Base-by-base conservation (phyloP, 345 rosid species). In the Citrus cavaleriei region DNA sequence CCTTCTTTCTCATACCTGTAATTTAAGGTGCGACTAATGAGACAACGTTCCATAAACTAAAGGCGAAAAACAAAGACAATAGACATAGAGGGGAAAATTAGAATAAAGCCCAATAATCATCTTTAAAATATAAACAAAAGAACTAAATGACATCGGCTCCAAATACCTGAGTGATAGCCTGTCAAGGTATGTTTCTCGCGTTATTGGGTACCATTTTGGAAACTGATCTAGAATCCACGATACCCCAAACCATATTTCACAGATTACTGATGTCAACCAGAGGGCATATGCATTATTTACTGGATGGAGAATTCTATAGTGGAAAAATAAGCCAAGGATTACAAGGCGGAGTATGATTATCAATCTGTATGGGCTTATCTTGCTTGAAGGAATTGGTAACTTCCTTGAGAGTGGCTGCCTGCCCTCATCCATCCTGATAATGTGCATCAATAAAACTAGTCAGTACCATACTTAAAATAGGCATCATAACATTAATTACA, bases 161-260 rank as follows among this genome's bases (percentile, higher is more conserved):
- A 81, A 42, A 58, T 88, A 95, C 99, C 99, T 94, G 70, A 96
- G 83, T 65, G 98, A 94, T 64, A 96, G 89, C 24, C 99, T 86
- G 84, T 97, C 99, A 58, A 97, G 94, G 78, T 97, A 97, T 57
- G 99, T 97, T 86, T 97, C 99, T 73, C 98, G 86, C 66, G 78
- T 76, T 37, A 97, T 94, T 18, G 99, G 99, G 74, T 84, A 87
- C 99, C 98, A 94, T 85, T 97, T 97, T 66, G 99, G 99, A 77
- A 94, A 93, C 82, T 97, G 99, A 88, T 94, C 99, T 68, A 97
- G 90, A 88, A 97, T 88, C 99, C 99, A 96, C 1, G 99, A 96
- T 65, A 94, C 91, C 4, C 88, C 99, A 85, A 96, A 96, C 99
- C 99, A 97, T 76, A 97, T 89, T 87, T 97, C 99, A 69, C 99